A percentile compares a stretch with the other conserved stretches of the same genome.
phyloP scores from a whole-genome alignment of 495 filamentous ascomycete species.

The Podospora australis region DNA sequence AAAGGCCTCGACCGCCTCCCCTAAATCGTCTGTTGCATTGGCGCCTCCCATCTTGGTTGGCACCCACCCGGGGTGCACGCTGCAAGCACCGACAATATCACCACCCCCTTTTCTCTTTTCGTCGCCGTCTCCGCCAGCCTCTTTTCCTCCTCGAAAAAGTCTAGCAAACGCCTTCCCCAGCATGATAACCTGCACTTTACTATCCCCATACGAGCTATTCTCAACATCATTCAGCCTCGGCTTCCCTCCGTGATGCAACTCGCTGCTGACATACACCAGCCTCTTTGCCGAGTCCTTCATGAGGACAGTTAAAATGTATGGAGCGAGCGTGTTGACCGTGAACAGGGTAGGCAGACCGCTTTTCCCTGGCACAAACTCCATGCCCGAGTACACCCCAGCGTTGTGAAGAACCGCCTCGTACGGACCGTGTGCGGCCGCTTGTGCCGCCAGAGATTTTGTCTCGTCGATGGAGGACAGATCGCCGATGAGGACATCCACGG shows the following conservation, averaged over 20 bases:
- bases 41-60: constrained; percentile 52
- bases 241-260: constrained; percentile 44
- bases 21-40: constrained; percentile 37
- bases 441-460: constrained; percentile 45
- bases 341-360: constrained; percentile 49
- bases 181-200: constrained; percentile 50
- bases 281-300: constrained; percentile 43
- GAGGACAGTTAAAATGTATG: constrained; percentile 50
- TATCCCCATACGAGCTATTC: constrained; percentile 40
- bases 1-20: constrained; percentile 38
- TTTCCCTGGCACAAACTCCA: constrained; percentile 31
- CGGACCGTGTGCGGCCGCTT: constrained; percentile 42
- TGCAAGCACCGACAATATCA: constrained; percentile 40
- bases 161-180: constrained; percentile 49
- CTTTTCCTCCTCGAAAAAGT: no score
- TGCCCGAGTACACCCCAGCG: constrained; percentile 39
- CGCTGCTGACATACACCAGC: constrained; percentile 47
- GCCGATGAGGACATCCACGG: constrained; percentile 42
- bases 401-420: constrained; percentile 57
- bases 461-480: constrained; percentile 48
- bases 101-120: no score
- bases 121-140: no score
- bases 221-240: constrained; percentile 13
- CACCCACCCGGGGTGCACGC: constrained; percentile 55
- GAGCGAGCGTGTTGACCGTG: constrained; percentile 51